phyloP scores from a whole-genome alignment of 768 basidiomycete species.

The Panellus pusillus region DNA sequence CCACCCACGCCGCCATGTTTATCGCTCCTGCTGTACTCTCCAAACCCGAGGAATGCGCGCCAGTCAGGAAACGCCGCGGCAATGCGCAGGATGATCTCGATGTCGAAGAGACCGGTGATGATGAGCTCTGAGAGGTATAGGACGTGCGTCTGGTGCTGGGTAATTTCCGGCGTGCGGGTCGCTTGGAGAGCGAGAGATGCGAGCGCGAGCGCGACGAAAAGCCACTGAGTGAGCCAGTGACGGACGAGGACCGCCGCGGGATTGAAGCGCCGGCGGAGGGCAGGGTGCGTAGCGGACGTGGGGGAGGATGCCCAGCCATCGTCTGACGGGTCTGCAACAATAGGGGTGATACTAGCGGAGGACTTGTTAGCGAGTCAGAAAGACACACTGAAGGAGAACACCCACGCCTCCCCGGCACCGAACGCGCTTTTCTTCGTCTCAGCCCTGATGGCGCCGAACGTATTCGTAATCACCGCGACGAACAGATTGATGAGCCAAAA shows the following conservation, averaged over 20 bases:
- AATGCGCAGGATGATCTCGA: slow-evolving; percentile 82
- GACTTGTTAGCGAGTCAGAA: background rate
- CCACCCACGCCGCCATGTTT: background rate
- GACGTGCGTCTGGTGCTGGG: slow-evolving; percentile 42
- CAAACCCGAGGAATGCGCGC: slow-evolving; percentile 68
- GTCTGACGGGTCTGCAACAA: slow-evolving; percentile 32
- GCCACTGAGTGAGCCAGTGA: slow-evolving; percentile 51
- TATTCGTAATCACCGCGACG: slow-evolving; percentile 94
- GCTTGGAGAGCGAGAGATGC: slow-evolving; percentile 73
- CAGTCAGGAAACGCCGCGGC: slow-evolving; percentile 76
- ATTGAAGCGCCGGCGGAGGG: slow-evolving; percentile 34
- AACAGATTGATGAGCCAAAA: slow-evolving; percentile 94
- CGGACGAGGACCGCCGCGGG: slow-evolving; percentile 54
- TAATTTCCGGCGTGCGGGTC: slow-evolving; percentile 55
- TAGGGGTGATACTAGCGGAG: slow-evolving; percentile 3
- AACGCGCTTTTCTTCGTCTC: slow-evolving; percentile 92
- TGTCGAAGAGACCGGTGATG: slow-evolving; percentile 81
- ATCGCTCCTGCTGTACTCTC: slow-evolving; percentile 21
- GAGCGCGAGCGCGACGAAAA: slow-evolving; percentile 77
- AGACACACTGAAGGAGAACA: slow-evolving; percentile 11
- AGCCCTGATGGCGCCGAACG: slow-evolving; percentile 83
- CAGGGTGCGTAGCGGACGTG: slow-evolving; percentile 41
- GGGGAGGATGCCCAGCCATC: slow-evolving; percentile 55
- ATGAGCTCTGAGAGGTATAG: slow-evolving; percentile 69
- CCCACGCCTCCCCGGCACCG: slow-evolving; percentile 68